These are phyloP conservation scores for Coprinellus micaceus DNA, from an alignment of 768 basidiomycete species.

Conservation along the genomic window DNA sequence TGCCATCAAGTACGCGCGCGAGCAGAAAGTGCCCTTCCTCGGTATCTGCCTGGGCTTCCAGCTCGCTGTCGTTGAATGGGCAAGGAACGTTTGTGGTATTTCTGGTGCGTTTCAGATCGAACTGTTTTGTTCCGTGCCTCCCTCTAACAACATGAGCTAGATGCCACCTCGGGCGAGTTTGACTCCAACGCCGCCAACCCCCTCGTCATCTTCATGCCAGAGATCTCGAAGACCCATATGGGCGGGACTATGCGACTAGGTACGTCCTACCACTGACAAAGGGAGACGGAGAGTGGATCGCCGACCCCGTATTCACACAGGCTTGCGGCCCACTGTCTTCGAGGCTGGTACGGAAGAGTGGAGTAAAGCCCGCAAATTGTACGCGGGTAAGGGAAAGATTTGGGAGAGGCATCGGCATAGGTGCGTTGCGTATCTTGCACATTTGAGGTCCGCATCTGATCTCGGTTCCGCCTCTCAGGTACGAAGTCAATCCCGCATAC, in stretches of 20 bases:
- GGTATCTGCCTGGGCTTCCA: slow-evolving; percentile 98
- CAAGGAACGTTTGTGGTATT: slow-evolving; percentile 75
- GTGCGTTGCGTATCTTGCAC: no score
- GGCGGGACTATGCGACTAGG: slow-evolving; percentile 99
- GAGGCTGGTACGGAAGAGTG: slow-evolving; percentile 62
- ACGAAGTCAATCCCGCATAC: slow-evolving; percentile 91
- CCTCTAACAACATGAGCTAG: slow-evolving; percentile 41
- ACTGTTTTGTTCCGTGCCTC: background rate
- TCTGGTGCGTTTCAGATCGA: slow-evolving; percentile 41
- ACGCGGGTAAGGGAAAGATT: slow-evolving; percentile 74
- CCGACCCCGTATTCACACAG: no score
- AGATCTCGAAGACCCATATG: slow-evolving; percentile 96
- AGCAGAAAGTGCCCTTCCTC: slow-evolving; percentile 91
- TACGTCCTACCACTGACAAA: no score
- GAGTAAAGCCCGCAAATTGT: slow-evolving; percentile 74
- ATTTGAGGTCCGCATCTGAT: no score
- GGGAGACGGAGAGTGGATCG: no score
- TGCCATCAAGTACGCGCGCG: slow-evolving; percentile 95
- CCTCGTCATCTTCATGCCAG: slow-evolving; percentile 96
- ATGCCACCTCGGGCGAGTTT: slow-evolving; percentile 86
- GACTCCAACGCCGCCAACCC: slow-evolving; percentile 56
- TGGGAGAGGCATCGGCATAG: slow-evolving; percentile 94
- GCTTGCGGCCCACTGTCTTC: slow-evolving; percentile 93
- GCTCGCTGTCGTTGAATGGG: slow-evolving; percentile 94
- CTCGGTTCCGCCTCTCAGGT: no score